Evolutionary conservation across 2,329 filamentous ascomycete species (phyloP).

Genomic region (Phyllachora maydis): DNA sequence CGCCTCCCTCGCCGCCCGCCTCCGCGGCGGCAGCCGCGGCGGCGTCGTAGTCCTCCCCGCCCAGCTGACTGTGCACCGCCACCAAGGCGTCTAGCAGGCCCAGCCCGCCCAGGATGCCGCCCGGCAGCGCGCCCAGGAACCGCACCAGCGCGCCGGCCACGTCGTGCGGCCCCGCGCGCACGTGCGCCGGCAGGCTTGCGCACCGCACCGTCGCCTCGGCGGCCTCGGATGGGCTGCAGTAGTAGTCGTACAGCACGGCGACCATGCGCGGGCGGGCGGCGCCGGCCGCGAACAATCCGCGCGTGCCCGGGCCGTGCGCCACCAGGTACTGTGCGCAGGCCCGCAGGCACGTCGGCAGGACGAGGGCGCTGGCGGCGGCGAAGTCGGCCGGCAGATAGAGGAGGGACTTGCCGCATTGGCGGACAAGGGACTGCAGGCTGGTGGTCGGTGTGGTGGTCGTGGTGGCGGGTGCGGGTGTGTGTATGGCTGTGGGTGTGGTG

Average conservation of each 20-base stretch:
- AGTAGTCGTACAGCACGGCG: slow-evolving; percentile 41
- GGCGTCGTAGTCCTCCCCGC: no score
- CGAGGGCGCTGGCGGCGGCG: slow-evolving; percentile 30
- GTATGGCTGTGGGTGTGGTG: no score
- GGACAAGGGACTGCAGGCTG: slow-evolving; percentile 37
- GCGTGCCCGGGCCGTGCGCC: slow-evolving; percentile 32
- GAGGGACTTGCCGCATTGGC: slow-evolving; percentile 39
- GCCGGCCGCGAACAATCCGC: slow-evolving; percentile 43
- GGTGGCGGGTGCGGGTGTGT: no score
- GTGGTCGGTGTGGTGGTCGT: no score
- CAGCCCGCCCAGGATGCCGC: slow-evolving; percentile 43
- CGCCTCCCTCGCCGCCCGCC: no score
- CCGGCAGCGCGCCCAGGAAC: slow-evolving; percentile 39
- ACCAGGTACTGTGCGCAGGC: slow-evolving; percentile 44
- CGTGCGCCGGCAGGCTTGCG: slow-evolving; percentile 37
- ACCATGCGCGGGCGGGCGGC: slow-evolving; percentile 32
- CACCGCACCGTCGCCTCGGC: slow-evolving; percentile 35
- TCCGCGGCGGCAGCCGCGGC: no score
- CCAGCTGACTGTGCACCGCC: slow-evolving; percentile 34
- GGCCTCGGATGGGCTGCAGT: slow-evolving; percentile 27
- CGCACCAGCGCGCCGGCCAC: slow-evolving; percentile 48
- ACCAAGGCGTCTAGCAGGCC: slow-evolving; percentile 40
- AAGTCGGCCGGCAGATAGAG: slow-evolving; percentile 39
- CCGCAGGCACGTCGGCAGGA: slow-evolving; percentile 44
- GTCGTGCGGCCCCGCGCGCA: slow-evolving; percentile 39